Evolutionary conservation across 1,284 basidiomycete genomes (phyloP).

Genomic region (Mycena citricolor): DNA sequence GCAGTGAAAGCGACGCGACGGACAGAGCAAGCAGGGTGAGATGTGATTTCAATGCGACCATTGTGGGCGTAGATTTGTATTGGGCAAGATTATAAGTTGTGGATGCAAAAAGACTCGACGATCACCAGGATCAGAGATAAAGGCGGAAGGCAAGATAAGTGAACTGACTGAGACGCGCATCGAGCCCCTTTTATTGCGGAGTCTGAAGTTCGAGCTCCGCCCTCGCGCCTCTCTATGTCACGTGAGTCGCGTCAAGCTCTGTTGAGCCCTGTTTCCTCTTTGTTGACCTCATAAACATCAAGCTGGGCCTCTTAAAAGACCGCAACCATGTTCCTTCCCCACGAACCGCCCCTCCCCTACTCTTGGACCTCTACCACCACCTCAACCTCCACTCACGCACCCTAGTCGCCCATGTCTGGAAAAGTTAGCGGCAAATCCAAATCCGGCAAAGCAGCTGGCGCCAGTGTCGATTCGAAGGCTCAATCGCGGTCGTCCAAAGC

Average conservation of each 20-base stretch:
- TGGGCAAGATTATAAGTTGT: conserved; percentile 7
- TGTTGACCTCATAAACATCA: too few species aligned
- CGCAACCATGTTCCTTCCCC: too few species aligned
- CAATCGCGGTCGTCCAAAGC: conserved; percentile 81
- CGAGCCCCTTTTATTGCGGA: too few species aligned
- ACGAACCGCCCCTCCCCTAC: too few species aligned
- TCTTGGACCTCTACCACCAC: conserved; percentile 2
- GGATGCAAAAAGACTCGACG: neutral
- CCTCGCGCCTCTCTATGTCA: too few species aligned
- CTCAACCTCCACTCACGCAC: conserved; percentile 15
- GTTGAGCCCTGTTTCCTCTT: too few species aligned
- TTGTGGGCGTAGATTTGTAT: conserved; percentile 26
- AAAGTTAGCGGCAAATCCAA: conserved; percentile 60
- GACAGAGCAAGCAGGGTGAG: conserved; percentile 47
- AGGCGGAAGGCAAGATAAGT: too few species aligned
- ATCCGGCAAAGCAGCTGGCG: conserved; percentile 57
- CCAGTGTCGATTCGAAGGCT: conserved; percentile 52
- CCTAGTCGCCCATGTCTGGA: conserved; percentile 47
- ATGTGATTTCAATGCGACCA: conserved; percentile 48
- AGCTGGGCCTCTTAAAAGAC: too few species aligned
- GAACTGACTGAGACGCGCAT: too few species aligned
- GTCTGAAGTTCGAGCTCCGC: too few species aligned
- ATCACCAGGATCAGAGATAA: neutral
- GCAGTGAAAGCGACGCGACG: conserved; percentile 34
- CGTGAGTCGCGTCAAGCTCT: too few species aligned